Base-by-base conservation (phyloP, 2,329 filamentous ascomycete species). In the Colletotrichum eleusines region DNA sequence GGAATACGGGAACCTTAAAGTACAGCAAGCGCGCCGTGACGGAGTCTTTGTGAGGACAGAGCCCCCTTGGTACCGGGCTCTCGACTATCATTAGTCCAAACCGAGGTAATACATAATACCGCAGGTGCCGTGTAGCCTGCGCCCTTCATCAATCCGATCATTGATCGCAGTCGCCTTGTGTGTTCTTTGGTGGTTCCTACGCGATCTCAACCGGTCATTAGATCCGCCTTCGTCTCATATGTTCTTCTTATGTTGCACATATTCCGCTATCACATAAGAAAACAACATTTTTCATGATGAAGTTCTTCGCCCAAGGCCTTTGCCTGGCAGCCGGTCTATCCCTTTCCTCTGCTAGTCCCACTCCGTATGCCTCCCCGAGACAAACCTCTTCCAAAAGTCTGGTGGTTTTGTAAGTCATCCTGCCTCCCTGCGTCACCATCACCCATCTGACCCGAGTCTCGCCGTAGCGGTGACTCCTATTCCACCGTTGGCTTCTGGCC, bases 401-500 rank as follows among this genome's bases (percentile, higher is more conserved):
- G 58, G 53, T 71, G 2, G 68, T 71, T 38, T 71, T 71, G 68
- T 71, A 53, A 68, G 68, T 23, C 35, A 2, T 33, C 5, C 12
- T 35, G n/a, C 12, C 23, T 42, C 18, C 26, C 5, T 9, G 23
- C 23, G 6, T 20, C 18, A 11, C 12, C 20, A 23, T 5, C 33
- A 14, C 4, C 18, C 16, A 23, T 14, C 48, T 73, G 5, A 74
- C 63, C 40, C 51, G 4, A 5, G 18, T 40, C 14, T 61, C 5
- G 9, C 26, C 18, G 26, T 12, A 87, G 86, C 74, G 88, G 88
- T 53, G 86, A 90, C 75, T 89, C 87, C 5, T 90, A 90, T 78
- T 87, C 87, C 1, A 84, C 85, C 73, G 89, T 87, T 2, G 86
- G 85, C 50, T 91, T 91, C 80, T 79, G 88, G 74, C 76, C 84